phyloP scores from a whole-genome alignment of 2,329 filamentous ascomycete genomes.

The Sclerotinia borealis region DNA sequence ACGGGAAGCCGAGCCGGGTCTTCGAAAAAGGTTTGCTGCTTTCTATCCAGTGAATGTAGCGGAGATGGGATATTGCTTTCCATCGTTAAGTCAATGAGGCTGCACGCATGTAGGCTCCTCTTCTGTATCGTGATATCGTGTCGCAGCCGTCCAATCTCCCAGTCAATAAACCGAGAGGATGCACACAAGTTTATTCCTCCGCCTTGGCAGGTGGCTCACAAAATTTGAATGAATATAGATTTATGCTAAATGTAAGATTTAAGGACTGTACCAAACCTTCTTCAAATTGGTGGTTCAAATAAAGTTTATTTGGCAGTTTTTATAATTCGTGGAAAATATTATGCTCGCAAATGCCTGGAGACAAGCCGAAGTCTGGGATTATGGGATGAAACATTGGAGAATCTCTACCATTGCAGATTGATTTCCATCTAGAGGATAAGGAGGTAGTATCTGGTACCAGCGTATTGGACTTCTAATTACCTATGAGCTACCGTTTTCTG shows the following conservation, averaged over 20 bases:
- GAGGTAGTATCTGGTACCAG: not conserved
- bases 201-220: not conserved
- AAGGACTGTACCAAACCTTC: not conserved
- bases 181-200: not conserved
- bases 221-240: not conserved
- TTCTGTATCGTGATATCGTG: not conserved
- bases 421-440: not conserved
- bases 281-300: not conserved
- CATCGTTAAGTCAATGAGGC: not conserved
- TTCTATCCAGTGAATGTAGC: not conserved
- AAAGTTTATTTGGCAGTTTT: not conserved
- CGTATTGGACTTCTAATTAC: not conserved
- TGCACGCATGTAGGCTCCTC: not conserved
- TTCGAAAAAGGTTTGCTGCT: not conserved
- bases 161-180: not conserved
- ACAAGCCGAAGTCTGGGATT: not conserved
- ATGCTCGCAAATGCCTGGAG: not conserved
- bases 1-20: not conserved
- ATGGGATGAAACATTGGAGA: not conserved
- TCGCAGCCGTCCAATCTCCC: not conserved
- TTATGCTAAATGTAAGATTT: constrained; percentile 1
- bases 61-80: not conserved
- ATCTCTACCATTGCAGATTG: not conserved
- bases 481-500: not conserved
- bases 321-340: not conserved